These are phyloP conservation scores for Clarireedia hainanense DNA, from an alignment of 2,329 filamentous ascomycete species.

Conservation along the genomic window DNA sequence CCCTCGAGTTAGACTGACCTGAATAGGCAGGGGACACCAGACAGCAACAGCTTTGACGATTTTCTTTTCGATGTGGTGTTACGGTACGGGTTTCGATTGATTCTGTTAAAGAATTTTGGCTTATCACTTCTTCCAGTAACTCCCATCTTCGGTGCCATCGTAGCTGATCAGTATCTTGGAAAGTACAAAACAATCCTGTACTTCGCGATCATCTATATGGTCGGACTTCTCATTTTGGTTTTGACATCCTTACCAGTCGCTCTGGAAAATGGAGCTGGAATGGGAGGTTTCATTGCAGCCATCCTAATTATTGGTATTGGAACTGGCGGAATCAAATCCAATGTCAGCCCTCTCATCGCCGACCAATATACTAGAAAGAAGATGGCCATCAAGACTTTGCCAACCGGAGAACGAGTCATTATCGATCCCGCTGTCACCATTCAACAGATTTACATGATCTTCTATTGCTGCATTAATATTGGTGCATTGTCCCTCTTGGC, in stretches of 20 bases:
- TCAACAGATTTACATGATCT: slow-evolving; percentile 37
- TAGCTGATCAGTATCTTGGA: slow-evolving; percentile 49
- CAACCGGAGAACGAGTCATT: slow-evolving; percentile 50
- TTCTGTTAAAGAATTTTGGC: neutral
- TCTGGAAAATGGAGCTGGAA: slow-evolving; percentile 34
- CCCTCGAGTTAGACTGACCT: neutral
- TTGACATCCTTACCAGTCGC: slow-evolving; percentile 43
- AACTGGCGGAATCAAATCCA: slow-evolving; percentile 53
- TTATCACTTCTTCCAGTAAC: slow-evolving; percentile 9
- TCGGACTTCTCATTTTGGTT: slow-evolving; percentile 46
- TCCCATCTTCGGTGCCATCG: slow-evolving; percentile 36
- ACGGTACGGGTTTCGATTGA: slow-evolving; percentile 29
- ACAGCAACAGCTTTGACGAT: slow-evolving; percentile 44
- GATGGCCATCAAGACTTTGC: slow-evolving; percentile 37
- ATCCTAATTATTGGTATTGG: slow-evolving; percentile 39
- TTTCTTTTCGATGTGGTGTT: slow-evolving; percentile 45
- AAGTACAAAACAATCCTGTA: slow-evolving; percentile 54
- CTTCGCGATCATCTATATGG: slow-evolving; percentile 37
- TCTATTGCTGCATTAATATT: slow-evolving; percentile 63
- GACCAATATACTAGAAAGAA: slow-evolving; percentile 44
- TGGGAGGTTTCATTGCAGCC: slow-evolving; percentile 44
- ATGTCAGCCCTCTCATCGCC: slow-evolving; percentile 55
- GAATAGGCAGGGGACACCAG: slow-evolving; percentile 41
- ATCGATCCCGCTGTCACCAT: slow-evolving; percentile 51
- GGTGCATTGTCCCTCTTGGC: slow-evolving; percentile 44